Evolutionary conservation across 2,329 filamentous ascomycete genomes (phyloP).

Genomic region (Scedosporium minutisporum): DNA sequence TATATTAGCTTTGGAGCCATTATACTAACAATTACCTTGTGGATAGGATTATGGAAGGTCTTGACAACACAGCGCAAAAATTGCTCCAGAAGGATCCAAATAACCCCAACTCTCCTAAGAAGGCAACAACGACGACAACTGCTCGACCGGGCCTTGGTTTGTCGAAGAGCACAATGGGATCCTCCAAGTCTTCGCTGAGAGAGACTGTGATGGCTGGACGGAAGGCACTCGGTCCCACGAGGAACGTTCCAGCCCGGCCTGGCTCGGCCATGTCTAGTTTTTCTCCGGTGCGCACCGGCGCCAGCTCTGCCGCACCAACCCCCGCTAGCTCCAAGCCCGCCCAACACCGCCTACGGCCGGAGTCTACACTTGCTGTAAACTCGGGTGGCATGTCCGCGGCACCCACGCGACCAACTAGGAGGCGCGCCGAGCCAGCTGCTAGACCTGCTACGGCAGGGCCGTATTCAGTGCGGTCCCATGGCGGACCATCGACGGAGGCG

Average conservation of each 20-base stretch:
- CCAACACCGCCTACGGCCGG: slow-evolving; percentile 27
- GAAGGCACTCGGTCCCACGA: slow-evolving; percentile 42
- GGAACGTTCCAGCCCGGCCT: slow-evolving; percentile 44
- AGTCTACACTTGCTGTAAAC: slow-evolving; percentile 32
- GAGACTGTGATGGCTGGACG: slow-evolving; percentile 81
- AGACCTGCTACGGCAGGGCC: slow-evolving; percentile 57
- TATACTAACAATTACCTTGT: not conserved
- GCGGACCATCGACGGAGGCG: slow-evolving; percentile 28
- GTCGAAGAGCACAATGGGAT: slow-evolving; percentile 51
- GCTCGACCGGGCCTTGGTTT: slow-evolving; percentile 49
- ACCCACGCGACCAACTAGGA: slow-evolving; percentile 51
- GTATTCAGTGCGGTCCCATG: slow-evolving; percentile 51
- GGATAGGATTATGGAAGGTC: slow-evolving; percentile 60
- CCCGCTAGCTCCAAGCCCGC: slow-evolving; percentile 20
- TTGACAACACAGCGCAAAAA: slow-evolving; percentile 71
- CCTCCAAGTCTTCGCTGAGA: slow-evolving; percentile 58
- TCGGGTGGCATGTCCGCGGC: slow-evolving; percentile 53
- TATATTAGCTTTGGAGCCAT: no score
- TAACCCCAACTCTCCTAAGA: slow-evolving; percentile 64
- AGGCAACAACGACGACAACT: slow-evolving; percentile 31
- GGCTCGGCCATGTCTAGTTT: slow-evolving; percentile 56
- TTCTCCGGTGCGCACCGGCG: slow-evolving; percentile 36
- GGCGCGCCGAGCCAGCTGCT: slow-evolving; percentile 46
- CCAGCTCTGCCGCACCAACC: slow-evolving; percentile 23
- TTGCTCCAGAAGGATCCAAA: slow-evolving; percentile 73